These are phyloP conservation scores for Coelastrella sp. DNA, from an alignment of 139 green algal genomes.

Conservation along the genomic window DNA sequence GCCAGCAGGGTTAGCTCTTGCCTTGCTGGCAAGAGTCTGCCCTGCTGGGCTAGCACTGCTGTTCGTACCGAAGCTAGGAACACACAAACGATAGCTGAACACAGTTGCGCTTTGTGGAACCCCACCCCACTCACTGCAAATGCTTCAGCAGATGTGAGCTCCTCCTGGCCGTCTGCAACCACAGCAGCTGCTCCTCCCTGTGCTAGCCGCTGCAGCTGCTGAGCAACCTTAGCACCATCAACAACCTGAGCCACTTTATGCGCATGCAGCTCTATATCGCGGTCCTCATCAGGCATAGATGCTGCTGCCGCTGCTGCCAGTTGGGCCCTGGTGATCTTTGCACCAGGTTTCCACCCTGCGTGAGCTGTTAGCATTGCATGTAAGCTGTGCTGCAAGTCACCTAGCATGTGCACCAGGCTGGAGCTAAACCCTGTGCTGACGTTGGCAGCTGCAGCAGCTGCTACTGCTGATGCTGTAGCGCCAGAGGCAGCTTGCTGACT, in stretches of 20 bases:
- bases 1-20: no score
- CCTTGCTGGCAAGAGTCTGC: no score
- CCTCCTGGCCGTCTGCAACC: background rate
- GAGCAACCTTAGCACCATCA: background rate
- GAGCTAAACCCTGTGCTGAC: background rate
- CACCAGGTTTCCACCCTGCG: slow-evolving; percentile 23
- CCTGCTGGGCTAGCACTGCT: no score
- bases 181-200: background rate
- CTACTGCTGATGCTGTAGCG: background rate
- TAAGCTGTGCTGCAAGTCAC: slow-evolving; percentile 39
- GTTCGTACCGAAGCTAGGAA: no score
- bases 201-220: slow-evolving; percentile 18
- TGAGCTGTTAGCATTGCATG: slow-evolving; percentile 14
- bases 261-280: slow-evolving; percentile 26
- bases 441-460: background rate
- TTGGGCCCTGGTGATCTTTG: slow-evolving; percentile 9
- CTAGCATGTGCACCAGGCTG: slow-evolving; percentile 7
- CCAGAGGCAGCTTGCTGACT: background rate
- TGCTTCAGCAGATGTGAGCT: slow-evolving; percentile 17
- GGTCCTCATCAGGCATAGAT: slow-evolving; percentile 20
- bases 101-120: background rate
- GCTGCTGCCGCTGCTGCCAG: slow-evolving; percentile 33
- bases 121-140: background rate
- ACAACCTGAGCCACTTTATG: slow-evolving; percentile 32
- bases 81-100: no score